Conservation (phyloP, 352 stramenopile species). For the Pelagophyceae sp. region DNA sequence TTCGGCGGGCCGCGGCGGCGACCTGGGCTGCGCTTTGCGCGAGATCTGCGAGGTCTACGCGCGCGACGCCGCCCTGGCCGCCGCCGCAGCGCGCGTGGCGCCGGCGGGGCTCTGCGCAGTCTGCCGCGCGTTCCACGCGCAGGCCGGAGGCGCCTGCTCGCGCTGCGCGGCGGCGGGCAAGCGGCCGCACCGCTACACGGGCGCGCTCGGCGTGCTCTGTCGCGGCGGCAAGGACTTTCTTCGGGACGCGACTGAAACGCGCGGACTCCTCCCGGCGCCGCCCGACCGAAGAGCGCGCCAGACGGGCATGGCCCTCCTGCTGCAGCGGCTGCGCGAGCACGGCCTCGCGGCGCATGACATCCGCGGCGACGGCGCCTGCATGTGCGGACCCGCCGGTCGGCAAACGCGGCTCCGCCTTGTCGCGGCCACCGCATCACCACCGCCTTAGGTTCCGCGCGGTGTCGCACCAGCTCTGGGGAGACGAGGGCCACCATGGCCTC, state of each 20-base stretch:
- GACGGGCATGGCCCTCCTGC: background rate
- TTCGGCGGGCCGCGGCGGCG: background rate
- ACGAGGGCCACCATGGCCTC: background rate
- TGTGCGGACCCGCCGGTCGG: no score
- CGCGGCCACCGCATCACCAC: no score
- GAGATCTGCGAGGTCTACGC: background rate
- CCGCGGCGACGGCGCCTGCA: conserved; percentile 12
- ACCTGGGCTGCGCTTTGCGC: background rate
- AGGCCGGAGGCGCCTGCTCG: no score
- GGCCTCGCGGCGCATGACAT: background rate
- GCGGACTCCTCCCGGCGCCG: background rate
- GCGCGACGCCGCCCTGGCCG: no score
- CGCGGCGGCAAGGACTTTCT: background rate
- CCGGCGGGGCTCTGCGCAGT: background rate
- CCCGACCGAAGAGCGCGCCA: background rate
- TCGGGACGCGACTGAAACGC: background rate
- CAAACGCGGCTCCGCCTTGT: no score
- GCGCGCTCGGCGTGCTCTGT: background rate
- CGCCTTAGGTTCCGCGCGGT: conserved; percentile 17
- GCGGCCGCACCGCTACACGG: background rate
- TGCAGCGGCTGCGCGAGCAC: background rate
- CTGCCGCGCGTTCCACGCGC: background rate
- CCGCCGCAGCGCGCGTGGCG: background rate
- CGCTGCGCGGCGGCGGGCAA: no score
- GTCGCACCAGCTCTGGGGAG: background rate